Evolutionary conservation across 331 rosid genomes (phyloP), one percentile per base, ranked within the genome.

Genomic region (Arachis monticola): DNA sequence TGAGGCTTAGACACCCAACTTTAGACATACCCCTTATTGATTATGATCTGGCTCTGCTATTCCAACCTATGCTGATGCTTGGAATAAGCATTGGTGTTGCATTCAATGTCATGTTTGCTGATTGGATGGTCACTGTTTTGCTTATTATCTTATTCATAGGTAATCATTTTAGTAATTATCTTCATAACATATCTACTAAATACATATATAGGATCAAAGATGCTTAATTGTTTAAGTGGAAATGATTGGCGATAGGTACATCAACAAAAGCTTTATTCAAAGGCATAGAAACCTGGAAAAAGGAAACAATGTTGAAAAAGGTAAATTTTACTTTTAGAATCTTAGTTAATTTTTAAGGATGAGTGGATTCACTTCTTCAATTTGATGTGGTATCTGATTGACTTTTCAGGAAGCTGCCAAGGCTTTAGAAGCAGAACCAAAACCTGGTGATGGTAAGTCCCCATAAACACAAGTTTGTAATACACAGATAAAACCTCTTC

Each of bases 21-120:
- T 72, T 88, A 32, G 92, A 83, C 31, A 83, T 83, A 77, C 90
- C 92, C 27, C 82, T 88, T 2, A 85, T 88, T 62, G 92, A 88
- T 72, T 88, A 88, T 77, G 88, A 88, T 73, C 76, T 88, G 55
- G 92, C 92, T 0, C 71, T 85, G 83, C 92, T 88, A 72, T 85
- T 88, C 78, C 92, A 88, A 81, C 92, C 92, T 22, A 88, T 88
- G 92, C 88, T 88, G 8, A 88, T 88, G 92, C 85, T 85, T 10
- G 92, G 92, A 67, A 83, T 88, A 69, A 88, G 92, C 84, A 88
- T 88, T 8, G 92, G 92, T 22, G 92, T 88, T 1, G 92, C 88
- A 13, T 88, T 88, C 75, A 88, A 83, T 13, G 92, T 88, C 82
- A 85, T 88, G 82, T 88, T 88, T 75, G 92, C 90, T 6, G 92